phyloP scores from a whole-genome alignment of 768 basidiomycete genomes.

The Thelephora ganbajun region DNA sequence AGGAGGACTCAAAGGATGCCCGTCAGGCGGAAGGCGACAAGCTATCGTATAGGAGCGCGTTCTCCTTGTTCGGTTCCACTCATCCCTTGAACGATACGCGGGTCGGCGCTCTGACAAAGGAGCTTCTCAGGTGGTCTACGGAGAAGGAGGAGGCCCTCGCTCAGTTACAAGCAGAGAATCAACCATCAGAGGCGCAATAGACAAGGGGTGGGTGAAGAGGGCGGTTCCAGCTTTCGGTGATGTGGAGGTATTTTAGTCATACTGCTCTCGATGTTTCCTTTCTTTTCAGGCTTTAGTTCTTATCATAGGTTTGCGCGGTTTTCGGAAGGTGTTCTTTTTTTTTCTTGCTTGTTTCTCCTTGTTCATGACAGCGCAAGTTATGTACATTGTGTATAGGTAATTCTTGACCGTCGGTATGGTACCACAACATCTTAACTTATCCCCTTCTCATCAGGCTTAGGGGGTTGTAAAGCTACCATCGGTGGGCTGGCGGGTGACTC shows the following conservation, averaged over 20 bases:
- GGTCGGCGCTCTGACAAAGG: slow-evolving; percentile 42
- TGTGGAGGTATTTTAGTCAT: background rate
- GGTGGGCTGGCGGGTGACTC: too few relatives aligned
- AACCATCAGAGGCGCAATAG: background rate
- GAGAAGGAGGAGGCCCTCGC: slow-evolving; percentile 21
- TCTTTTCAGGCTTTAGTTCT: too few relatives aligned
- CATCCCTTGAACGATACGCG: slow-evolving; percentile 64
- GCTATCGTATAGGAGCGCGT: slow-evolving; percentile 25
- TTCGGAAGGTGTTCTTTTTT: too few relatives aligned
- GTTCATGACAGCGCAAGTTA: too few relatives aligned
- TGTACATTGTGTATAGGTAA: too few relatives aligned
- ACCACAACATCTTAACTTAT: too few relatives aligned
- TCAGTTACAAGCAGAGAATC: background rate
- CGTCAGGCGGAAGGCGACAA: slow-evolving; percentile 10
- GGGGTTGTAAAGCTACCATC: too few relatives aligned
- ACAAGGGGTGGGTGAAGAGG: background rate
- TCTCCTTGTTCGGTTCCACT: slow-evolving; percentile 21
- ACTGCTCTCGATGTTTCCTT: background rate
- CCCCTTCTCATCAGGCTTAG: too few relatives aligned
- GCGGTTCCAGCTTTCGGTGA: background rate
- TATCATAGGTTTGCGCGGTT: too few relatives aligned
- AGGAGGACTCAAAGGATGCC: slow-evolving; percentile 1
- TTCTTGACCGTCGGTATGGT: too few relatives aligned
- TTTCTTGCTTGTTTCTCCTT: too few relatives aligned
- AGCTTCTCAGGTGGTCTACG: slow-evolving; percentile 59